These are phyloP conservation scores for Cladosporium phlei DNA, from an alignment of 2,329 filamentous ascomycete genomes.

Conservation along the genomic window DNA sequence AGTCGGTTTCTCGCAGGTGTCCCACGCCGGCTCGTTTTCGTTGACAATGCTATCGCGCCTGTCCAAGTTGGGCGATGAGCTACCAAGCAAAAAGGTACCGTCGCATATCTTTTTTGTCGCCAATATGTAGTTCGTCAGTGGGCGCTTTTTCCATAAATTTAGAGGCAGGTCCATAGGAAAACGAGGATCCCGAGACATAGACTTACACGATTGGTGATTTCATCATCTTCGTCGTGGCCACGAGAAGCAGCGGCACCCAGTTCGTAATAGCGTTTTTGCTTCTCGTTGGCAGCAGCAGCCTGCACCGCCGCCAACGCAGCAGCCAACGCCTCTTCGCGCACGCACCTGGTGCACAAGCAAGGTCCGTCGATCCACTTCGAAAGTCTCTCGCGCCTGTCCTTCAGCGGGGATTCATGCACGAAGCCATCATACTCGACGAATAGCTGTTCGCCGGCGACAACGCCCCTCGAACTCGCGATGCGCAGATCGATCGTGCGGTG, in stretches of 20 bases:
- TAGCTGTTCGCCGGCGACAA: conserved; percentile 26
- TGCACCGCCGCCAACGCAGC: too few relatives aligned
- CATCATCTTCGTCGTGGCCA: too few relatives aligned
- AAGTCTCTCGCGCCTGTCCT: conserved; percentile 19
- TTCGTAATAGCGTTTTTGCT: too few relatives aligned
- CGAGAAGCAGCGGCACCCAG: too few relatives aligned
- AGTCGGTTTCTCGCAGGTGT: neutral
- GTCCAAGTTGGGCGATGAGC: too few relatives aligned
- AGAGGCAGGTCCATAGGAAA: too few relatives aligned
- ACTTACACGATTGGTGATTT: too few relatives aligned
- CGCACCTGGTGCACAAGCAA: conserved; percentile 26
- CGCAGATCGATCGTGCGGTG: conserved; percentile 20
- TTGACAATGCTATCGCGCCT: too few relatives aligned
- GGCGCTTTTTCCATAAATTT: too few relatives aligned
- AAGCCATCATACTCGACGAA: conserved; percentile 29
- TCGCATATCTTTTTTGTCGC: neutral
- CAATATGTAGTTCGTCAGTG: neutral
- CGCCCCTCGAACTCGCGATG: conserved; percentile 8
- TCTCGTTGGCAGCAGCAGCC: neutral
- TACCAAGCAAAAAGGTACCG: neutral
- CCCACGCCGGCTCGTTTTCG: conserved; percentile 4
- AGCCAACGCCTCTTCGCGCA: conserved; percentile 26
- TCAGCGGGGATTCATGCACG: conserved; percentile 16
- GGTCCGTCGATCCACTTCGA: conserved; percentile 24
- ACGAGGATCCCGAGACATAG: too few relatives aligned